phyloP scores from a whole-genome alignment of 2,329 filamentous ascomycete species.

The Drechslerella stenobrocha region DNA sequence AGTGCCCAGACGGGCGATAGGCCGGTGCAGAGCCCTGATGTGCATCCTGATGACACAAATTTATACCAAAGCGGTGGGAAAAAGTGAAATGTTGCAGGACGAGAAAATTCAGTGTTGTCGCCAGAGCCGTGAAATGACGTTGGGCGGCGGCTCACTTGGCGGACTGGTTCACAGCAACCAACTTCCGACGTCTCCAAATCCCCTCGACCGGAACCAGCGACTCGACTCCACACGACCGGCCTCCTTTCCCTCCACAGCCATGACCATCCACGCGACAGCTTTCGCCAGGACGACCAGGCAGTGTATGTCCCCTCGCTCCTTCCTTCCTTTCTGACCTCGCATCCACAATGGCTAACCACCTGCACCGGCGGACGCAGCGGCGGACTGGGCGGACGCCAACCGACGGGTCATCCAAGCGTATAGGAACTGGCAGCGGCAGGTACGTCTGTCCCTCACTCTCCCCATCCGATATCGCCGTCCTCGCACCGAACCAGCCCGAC shows the following conservation, averaged over 20 bases:
- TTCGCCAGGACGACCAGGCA: conserved; percentile 79
- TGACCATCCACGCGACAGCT: conserved; percentile 91
- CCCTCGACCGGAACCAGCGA: not conserved
- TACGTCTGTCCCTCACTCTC: conserved; percentile 62
- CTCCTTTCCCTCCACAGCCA: conserved; percentile 55
- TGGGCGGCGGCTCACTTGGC: not conserved
- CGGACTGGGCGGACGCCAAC: conserved; percentile 80
- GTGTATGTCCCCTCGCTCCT: conserved; percentile 65
- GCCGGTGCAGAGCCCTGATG: conserved; percentile 15
- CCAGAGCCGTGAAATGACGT: not conserved
- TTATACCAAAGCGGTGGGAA: not conserved
- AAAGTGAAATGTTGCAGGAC: conserved; percentile 3
- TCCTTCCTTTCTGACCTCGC: conserved; percentile 7
- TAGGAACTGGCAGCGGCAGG: conserved; percentile 92
- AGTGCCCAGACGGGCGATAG: conserved; percentile 9
- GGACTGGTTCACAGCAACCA: too few relatives aligned
- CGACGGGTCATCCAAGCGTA: conserved; percentile 84
- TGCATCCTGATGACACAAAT: not conserved
- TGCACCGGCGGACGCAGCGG: conserved; percentile 11
- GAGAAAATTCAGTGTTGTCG: conserved; percentile 37
- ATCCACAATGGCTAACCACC: conserved; percentile 24
- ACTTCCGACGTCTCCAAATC: conserved; percentile 26
- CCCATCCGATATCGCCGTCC: not conserved
- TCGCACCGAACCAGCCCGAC: too few relatives aligned
- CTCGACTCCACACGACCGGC: not conserved